Evolutionary conservation across 768 basidiomycete species (phyloP), one percentile per base, ranked within the genome.

Genomic region (Tylopilus sp.): DNA sequence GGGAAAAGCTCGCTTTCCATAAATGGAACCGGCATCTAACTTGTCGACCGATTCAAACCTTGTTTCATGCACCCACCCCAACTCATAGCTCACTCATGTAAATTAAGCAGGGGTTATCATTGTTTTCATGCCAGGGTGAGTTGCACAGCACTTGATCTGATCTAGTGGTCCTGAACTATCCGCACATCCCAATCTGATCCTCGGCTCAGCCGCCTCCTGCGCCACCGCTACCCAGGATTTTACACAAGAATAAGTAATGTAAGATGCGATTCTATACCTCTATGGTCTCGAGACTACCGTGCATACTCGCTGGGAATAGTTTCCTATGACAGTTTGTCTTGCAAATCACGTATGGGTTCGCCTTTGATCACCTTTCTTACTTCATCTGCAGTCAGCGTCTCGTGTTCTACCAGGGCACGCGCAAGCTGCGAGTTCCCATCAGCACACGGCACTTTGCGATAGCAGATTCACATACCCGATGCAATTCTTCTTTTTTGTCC

Each of bases 401-500:
- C 95, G 70, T 95, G 88, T 67, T 98, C 94, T 12, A 99, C 87
- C 51, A 99, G 73, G 10, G 95, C 95, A 48, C 80, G 79, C 2
- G 95, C 95, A 36, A 98, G 82, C 92, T 94, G 57, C 28, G 18
- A 10, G 18, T 17, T 21, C 3, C 22, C 6, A 11, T 56, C 50
- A 55, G 35, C 26, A 15, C 13, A 1, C 20, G 13, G 25, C 10
- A 35, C 23, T 40, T 25, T 2, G 6, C n/a, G 21, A 48, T 15
- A 36, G 20, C n/a, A 10, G 13, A 43, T 48, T 58, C 51, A 62
- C 75, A 49, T 69, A 88, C 87, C 71, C 73, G 77, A 69, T 94
- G 87, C 39, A 95, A 72, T 63, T 95, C 91, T 20, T 82, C 79
- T 57, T 86, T 71, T 69, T 78, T 85, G 17, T 76, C 75, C 57